Evolutionary conservation across 116 monocot genomes (phyloP).

Genomic region (Zostera marina): DNA sequence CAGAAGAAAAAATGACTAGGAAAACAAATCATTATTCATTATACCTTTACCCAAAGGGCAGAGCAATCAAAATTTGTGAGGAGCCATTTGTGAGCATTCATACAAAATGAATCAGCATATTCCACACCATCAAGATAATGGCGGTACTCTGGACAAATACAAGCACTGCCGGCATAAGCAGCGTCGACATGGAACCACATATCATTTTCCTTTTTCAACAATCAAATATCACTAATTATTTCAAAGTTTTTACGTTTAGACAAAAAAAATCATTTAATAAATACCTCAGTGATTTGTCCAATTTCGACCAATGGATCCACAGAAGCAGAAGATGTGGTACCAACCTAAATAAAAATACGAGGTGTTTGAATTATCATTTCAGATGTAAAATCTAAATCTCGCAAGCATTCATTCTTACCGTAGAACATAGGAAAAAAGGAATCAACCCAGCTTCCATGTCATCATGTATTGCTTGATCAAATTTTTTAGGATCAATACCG

Average conservation of each 20-base stretch:
- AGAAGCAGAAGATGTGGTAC: constrained; percentile 80
- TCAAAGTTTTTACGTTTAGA: no score
- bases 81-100: constrained; percentile 83
- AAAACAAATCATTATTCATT: no score
- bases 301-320: constrained; percentile 60
- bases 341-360: constrained; percentile 33
- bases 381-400: neutral
- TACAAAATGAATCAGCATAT: constrained; percentile 53
- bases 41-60: constrained; percentile 64
- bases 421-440: constrained; percentile 82
- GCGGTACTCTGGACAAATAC: constrained; percentile 66
- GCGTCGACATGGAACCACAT: constrained; percentile 85
- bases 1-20: neutral
- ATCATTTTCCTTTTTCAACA: constrained; percentile 16
- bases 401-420: constrained; percentile 33
- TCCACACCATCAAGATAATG: constrained; percentile 61
- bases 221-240: neutral
- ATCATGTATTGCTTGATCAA: constrained; percentile 28
- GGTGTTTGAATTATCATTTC: neutral
- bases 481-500: constrained; percentile 30
- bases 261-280: neutral
- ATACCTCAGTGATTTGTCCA: constrained; percentile 60
- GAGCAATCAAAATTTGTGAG: constrained; percentile 83
- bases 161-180: constrained; percentile 80
- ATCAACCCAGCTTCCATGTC: constrained; percentile 49